A percentile compares a stretch with the other conserved stretches of the same genome.
These are phyloP conservation scores for Quercus ilex DNA, from an alignment of 306 rosid species.

Conservation along the genomic window DNA sequence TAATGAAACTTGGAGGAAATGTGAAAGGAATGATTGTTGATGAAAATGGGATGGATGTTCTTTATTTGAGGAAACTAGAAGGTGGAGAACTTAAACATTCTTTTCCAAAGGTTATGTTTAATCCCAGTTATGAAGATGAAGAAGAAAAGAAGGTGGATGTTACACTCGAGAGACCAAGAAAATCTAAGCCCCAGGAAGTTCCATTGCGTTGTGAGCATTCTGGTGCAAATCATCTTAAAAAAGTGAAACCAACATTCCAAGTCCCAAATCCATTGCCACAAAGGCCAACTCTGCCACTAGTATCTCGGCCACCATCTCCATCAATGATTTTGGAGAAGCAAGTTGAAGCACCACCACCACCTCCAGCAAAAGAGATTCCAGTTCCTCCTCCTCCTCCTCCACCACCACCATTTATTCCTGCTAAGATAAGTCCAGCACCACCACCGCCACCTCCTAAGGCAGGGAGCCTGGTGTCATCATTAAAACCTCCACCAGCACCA, in stretches of 20 bases:
- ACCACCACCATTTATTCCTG: neutral
- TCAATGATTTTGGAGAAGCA: constrained; percentile 27
- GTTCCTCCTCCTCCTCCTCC: constrained; percentile 10
- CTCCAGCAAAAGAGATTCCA: neutral
- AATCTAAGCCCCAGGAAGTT: constrained; percentile 7
- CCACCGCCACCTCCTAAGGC: constrained; percentile 35
- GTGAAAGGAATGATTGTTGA: constrained; percentile 46
- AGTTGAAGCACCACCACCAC: constrained; percentile 23
- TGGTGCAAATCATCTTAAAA: neutral
- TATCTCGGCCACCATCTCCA: constrained; percentile 21
- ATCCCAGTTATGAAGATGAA: constrained; percentile 49
- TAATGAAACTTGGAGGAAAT: constrained; percentile 38
- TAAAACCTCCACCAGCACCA: constrained; percentile 43
- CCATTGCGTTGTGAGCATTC: constrained; percentile 7
- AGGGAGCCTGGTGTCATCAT: constrained; percentile 29
- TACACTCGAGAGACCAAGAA: constrained; percentile 26
- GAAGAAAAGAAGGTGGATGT: constrained; percentile 46
- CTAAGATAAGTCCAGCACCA: constrained; percentile 16
- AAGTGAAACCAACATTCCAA: constrained; percentile 17
- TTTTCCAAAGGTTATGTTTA: constrained; percentile 35
- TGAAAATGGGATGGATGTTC: constrained; percentile 45
- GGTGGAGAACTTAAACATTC: constrained; percentile 28
- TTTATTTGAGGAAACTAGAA: constrained; percentile 45
- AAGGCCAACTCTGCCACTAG: constrained; percentile 12
- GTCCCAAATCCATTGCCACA: constrained; percentile 7